Base-by-base conservation (phyloP, 805 yeast genomes). In the Nakazawaea ernobii region DNA sequence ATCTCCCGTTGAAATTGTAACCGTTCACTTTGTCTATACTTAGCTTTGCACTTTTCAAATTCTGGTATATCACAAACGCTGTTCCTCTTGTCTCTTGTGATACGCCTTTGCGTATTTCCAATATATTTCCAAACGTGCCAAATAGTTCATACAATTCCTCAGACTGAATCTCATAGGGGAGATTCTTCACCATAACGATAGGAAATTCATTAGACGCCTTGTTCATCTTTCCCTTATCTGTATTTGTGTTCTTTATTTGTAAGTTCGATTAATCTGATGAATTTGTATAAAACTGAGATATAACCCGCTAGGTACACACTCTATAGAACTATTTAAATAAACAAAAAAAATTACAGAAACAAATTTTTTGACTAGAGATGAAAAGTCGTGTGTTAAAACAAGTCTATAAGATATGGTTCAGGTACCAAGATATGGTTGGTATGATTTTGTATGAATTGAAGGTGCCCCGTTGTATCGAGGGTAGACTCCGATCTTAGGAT, bases 11-110 rank as follows among this genome's bases (percentile, higher is more conserved):
- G 52, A 75, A 75, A 55, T 80, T 80, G 50, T 74, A 75, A 1
- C 88, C 88, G 45, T 76, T 76, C 45, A 81, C 58, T 50, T 76
- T 81, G n/a, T 69, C 73, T 17, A 71, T 65, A 0, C 86, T 85
- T 30, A 60, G 58, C n/a, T 58, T 59, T 13, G 86, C 82, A 50
- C 71, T 70, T 27, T 62, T 61, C 15, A 73, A 49, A 39, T 74
- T 75, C 44, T 71, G 73, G 58, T 70, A 82, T 2, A 81, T 73
- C 14, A 82, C 73, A 47, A 73, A 70, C 24, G 83, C 81, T 7
- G 82, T 75, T 10, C 86, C 79, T 48, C 59, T 73, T 1, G 71
- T 65, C 13, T 67, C 68, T 8, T 52, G 57, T 5, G 62, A 60
- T n/a, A 57, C 54, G 6, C 77, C 75, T 13, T 63, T 39, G 42